These are phyloP conservation scores for Bothriochloa decipiens DNA, from an alignment of 176 grass and related monocot species.

Conservation along the genomic window DNA sequence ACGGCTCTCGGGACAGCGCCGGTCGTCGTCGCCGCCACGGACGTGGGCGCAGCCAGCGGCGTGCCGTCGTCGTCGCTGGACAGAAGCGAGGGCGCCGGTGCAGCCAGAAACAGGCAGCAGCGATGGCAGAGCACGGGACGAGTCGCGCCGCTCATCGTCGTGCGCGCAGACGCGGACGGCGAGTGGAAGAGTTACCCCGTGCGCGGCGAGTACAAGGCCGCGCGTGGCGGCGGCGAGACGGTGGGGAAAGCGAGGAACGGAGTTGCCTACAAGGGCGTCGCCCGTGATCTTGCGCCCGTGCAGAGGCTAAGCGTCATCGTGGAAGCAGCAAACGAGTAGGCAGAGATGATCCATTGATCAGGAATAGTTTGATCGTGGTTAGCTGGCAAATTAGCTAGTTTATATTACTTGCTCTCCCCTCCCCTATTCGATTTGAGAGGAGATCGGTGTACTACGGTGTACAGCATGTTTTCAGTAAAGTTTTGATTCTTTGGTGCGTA, in stretches of 20 bases:
- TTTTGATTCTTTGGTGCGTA: not conserved
- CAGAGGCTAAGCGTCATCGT: constrained; percentile 27
- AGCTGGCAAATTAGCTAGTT: not conserved
- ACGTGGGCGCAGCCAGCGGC: not conserved
- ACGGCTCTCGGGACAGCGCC: constrained; percentile 24
- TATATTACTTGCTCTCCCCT: not conserved
- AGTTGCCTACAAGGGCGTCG: not conserved
- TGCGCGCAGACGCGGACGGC: not conserved
- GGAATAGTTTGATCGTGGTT: not conserved
- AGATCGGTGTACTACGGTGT: not conserved
- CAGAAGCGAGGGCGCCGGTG: not conserved
- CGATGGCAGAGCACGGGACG: not conserved
- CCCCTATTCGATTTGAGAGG: not conserved
- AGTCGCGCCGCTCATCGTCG: constrained; percentile 15
- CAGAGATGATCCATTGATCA: not conserved
- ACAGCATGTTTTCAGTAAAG: not conserved
- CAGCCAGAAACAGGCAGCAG: not conserved
- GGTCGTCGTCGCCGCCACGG: not conserved
- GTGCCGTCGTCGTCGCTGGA: not conserved
- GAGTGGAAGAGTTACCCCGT: not conserved
- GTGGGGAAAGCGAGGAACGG: not conserved
- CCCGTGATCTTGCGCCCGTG: not conserved
- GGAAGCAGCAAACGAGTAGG: constrained; percentile 6
- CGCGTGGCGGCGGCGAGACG: not conserved
- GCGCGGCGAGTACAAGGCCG: not conserved